Evolutionary conservation across 768 basidiomycete genomes (phyloP).

Genomic region (Calocera viscosa): DNA sequence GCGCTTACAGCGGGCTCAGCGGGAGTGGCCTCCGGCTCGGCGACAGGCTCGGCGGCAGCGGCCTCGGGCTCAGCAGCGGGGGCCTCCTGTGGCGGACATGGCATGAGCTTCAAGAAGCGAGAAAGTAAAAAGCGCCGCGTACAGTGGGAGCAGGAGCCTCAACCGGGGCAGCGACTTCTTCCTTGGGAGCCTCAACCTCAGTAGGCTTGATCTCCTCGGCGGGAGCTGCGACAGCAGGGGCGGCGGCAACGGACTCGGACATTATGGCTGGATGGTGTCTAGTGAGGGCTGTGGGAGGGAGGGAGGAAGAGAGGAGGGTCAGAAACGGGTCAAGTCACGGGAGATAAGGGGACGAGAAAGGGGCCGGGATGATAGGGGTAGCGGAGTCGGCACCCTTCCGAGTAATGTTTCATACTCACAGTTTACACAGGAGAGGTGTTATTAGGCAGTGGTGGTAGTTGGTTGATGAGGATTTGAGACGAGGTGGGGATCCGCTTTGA

Average conservation of each 20-base stretch:
- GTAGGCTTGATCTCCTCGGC: conserved; percentile 42
- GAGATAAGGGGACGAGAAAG: conserved; percentile 1
- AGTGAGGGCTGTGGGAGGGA: conserved; percentile 4
- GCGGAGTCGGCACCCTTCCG: neutral
- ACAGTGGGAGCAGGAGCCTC: neutral
- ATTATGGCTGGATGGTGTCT: conserved; percentile 2
- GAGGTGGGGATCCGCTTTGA: neutral
- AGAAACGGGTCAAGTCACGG: conserved; percentile 1
- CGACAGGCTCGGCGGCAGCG: conserved; percentile 24
- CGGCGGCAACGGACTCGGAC: conserved; percentile 12
- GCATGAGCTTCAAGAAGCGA: conserved; percentile 21
- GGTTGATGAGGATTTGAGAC: conserved; percentile 1
- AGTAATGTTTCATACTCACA: neutral
- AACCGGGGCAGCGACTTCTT: conserved; percentile 28
- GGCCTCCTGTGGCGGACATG: conserved; percentile 25
- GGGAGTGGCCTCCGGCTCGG: conserved; percentile 28
- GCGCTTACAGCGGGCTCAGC: conserved; percentile 23
- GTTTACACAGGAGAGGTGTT: conserved; percentile 8
- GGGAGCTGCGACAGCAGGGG: conserved; percentile 35
- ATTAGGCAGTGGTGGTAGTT: neutral
- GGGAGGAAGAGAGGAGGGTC: neutral
- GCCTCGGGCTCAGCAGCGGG: conserved; percentile 14
- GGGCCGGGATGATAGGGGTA: neutral
- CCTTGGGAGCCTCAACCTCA: conserved; percentile 31
- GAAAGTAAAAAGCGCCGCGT: conserved; percentile 33